A percentile compares a stretch with the other conserved stretches of the same genome.
These are phyloP conservation scores for Annulohypoxylon bovei DNA, from an alignment of 495 filamentous ascomycete genomes.

Conservation along the genomic window DNA sequence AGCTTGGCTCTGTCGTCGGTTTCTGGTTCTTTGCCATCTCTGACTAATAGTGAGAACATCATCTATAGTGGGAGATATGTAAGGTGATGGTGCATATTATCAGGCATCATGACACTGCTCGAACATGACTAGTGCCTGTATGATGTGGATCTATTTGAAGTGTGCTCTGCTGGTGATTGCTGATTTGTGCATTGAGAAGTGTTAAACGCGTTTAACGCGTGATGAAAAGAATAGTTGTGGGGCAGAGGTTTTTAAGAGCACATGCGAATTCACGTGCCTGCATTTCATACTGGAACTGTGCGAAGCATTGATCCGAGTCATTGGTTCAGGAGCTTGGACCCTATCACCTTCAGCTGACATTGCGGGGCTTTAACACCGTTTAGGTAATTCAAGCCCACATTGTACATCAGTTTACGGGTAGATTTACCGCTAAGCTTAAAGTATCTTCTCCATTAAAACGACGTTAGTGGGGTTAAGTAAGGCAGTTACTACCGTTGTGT, in stretches of 20 bases:
- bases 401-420: conserved; percentile 1
- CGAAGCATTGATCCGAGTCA: neutral
- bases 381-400: neutral
- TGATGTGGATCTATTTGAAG: neutral
- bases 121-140: neutral
- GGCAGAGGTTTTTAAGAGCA: neutral
- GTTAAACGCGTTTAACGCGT: conserved; percentile 35
- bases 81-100: neutral
- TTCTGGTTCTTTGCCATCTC: conserved; percentile 31
- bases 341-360: conserved; percentile 20
- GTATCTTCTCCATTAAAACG: conserved; percentile 12
- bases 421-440: neutral
- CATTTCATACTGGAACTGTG: neutral
- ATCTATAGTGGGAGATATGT: neutral
- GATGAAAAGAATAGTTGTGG: conserved; percentile 5
- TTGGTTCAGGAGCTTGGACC: conserved; percentile 25
- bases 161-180: neutral
- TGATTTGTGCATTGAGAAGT: neutral
- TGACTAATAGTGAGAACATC: neutral
- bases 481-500: neutral
- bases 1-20: neutral
- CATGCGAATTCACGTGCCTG: conserved; percentile 47
- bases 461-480: conserved; percentile 7
- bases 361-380: conserved; percentile 26
- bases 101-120: neutral